A percentile compares a stretch with the other conserved stretches of the same genome.
phyloP scores from a whole-genome alignment of 2,329 filamentous ascomycete species.

The Colletotrichum cereale region DNA sequence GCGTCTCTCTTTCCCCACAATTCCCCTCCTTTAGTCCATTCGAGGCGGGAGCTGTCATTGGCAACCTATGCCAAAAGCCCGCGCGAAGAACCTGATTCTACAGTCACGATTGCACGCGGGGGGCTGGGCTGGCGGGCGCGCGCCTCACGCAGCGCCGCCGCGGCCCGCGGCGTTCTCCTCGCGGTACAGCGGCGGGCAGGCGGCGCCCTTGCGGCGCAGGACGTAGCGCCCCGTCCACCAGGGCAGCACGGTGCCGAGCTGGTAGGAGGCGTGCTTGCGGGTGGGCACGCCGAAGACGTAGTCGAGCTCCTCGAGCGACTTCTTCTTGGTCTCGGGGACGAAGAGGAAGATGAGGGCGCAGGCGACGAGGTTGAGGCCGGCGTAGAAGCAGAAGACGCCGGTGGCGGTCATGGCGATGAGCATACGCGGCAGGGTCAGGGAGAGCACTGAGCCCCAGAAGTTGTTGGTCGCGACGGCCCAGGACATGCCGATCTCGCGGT shows the following conservation, averaged over 20 bases:
- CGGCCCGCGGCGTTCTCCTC: slow-evolving; percentile 8
- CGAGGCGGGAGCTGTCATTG: background rate
- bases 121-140: too few species aligned
- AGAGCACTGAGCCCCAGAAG: slow-evolving; percentile 65
- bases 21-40: background rate
- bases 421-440: slow-evolving; percentile 65
- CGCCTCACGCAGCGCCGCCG: background rate
- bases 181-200: slow-evolving; percentile 47
- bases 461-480: slow-evolving; percentile 72
- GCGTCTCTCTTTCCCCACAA: background rate
- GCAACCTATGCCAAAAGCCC: background rate
- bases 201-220: slow-evolving; percentile 57
- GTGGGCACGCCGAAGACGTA: slow-evolving; percentile 72
- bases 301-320: slow-evolving; percentile 68
- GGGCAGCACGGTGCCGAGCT: slow-evolving; percentile 67
- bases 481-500: slow-evolving; percentile 74
- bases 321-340: slow-evolving; percentile 64
- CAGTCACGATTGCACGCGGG: too few species aligned
- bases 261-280: slow-evolving; percentile 67
- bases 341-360: slow-evolving; percentile 62
- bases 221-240: slow-evolving; percentile 72
- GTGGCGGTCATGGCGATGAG: slow-evolving; percentile 51
- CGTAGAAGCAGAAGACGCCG: slow-evolving; percentile 60
- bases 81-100: too few species aligned
- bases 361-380: slow-evolving; percentile 60